Evolutionary conservation across 1,284 basidiomycete species (phyloP).

Genomic region (Gomphus bonarii): DNA sequence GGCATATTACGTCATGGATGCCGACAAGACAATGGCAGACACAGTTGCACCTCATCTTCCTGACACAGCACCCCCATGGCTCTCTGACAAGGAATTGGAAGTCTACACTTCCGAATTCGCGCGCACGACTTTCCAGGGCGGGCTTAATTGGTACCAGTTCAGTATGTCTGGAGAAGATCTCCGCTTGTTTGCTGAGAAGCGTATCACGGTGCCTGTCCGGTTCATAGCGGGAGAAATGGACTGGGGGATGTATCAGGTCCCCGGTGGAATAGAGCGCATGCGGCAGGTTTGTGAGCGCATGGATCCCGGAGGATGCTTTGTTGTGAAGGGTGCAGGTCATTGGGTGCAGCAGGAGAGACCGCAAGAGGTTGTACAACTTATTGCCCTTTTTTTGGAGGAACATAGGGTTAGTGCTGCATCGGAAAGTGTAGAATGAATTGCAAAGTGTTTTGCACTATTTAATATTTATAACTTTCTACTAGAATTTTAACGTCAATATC

Average conservation of each 20-base stretch:
- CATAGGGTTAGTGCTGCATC: neutral
- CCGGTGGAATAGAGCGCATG: conserved; percentile 40
- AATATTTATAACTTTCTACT: no score
- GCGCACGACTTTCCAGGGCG: conserved; percentile 52
- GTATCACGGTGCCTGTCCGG: conserved; percentile 38
- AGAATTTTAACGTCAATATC: no score
- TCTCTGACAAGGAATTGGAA: conserved; percentile 36
- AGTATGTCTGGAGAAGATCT: conserved; percentile 17
- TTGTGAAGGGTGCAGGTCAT: conserved; percentile 49
- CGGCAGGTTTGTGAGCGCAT: conserved; percentile 19
- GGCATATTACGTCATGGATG: conserved; percentile 54
- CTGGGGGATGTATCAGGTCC: conserved; percentile 49
- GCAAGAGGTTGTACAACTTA: conserved; percentile 27
- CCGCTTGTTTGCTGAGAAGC: conserved; percentile 20
- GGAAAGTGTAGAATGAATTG: neutral
- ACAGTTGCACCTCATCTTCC: conserved; percentile 2
- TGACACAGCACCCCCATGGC: conserved; percentile 25
- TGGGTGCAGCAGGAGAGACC: conserved; percentile 51
- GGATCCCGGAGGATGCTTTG: conserved; percentile 31
- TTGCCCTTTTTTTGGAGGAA: conserved; percentile 15
- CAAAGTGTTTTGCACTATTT: no score
- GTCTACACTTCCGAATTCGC: conserved; percentile 40
- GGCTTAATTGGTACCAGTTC: conserved; percentile 43
- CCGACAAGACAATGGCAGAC: conserved; percentile 35
- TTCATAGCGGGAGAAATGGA: conserved; percentile 44